Base-by-base conservation (phyloP, 345 rosid genomes). In the Salix exigua region DNA sequence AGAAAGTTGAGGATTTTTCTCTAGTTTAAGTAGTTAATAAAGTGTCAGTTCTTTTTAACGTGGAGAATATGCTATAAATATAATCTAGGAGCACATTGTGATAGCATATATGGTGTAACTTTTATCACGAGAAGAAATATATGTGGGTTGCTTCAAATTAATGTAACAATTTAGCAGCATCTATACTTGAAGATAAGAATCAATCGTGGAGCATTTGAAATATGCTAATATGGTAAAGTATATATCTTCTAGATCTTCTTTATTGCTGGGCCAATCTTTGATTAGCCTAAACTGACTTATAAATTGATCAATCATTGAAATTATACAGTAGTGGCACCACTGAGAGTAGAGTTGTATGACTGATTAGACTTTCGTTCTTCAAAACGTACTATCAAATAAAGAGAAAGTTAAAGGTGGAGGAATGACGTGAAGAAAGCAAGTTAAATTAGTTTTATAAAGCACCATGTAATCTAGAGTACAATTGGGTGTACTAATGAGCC, bases 311-410 rank as follows among this genome's bases (percentile, higher is more conserved):
- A 16, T 46, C 51, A 46, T 46, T 2, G 58, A 6, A 51, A 19
- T 19, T 6, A 18, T 51, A 2, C 3, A 19, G 58, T 6, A 19
- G 58, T 6, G 58, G 58, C 23, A 2, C 58, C 58, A 19, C 58
- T 51, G 58, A 6, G 7, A 51, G n/a, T 51, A 51, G 19, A 19
- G 58, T 19, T 51, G 23, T 5, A 31, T 28, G 19, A 64, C 4
- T 64, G 37, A 64, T 30, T 5, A 6, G 16, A n/a, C 74, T 28
- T 35, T 64, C 58, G 25, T 44, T 72, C 35, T 51, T 73, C 68
- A 77, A 79, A 83, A 78, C 16, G 19, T 16, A 5, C 73, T 84
- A 81, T 62, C 78, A 67, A 73, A 78, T 67, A 78, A 50, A 74
- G 71, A 70, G 42, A 74, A 46, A 12, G 33, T 13, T 21, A 51